Evolutionary conservation across 1,284 basidiomycete genomes (phyloP), one percentile per base, ranked within the genome.

Genomic region (Salmacisia buchloeana): DNA sequence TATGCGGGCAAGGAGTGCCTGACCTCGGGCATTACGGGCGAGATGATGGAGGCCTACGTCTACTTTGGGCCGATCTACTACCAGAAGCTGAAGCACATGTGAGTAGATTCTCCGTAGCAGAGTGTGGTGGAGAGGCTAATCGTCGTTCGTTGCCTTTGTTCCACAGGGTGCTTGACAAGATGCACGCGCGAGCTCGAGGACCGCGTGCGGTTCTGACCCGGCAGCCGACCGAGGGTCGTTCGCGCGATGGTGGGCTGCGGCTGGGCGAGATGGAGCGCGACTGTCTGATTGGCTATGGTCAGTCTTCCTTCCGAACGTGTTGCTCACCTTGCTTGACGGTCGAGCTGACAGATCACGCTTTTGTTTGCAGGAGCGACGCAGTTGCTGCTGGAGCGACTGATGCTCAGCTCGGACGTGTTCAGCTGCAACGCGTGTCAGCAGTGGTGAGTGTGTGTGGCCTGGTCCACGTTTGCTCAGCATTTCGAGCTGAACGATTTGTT

Each of bases 31-130:
- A 97, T 97, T 75, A 98, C 94, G 27, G 96, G 96, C 23, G 91
- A 98, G 82, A 89, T 90, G 39, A 82, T 98, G 76, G 94, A 98
- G 82, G 90, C 90, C 45, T 98, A 98, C 78, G 93, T 96, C 35
- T 98, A 94, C 83, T 97, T 97, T 80, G 94, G 94, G 9, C 96
- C 96, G 31, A 98, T 97, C 75, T 97, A 96, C 83, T 97, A 97
- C 81, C 94, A 82, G 68, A 77, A 80, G 49, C 73, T 82, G 38
- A 82, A 82, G 69, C 81, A 82, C 65, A 81, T 82, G 80, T 73
- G 38, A 70, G 73, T 68, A 29, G 43, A 18, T 59, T 18, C 31
- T 36, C 31, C 9, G 13, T 25, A 81, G 82, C 70, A 38, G 18
- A 38, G 36, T 38, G 18, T 18, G 36, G 18, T 9, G 7, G 75